Evolutionary conservation across 257 asterid genomes (phyloP), one percentile per base, ranked within the genome.

Genomic region (Solanum tarapatanum): DNA sequence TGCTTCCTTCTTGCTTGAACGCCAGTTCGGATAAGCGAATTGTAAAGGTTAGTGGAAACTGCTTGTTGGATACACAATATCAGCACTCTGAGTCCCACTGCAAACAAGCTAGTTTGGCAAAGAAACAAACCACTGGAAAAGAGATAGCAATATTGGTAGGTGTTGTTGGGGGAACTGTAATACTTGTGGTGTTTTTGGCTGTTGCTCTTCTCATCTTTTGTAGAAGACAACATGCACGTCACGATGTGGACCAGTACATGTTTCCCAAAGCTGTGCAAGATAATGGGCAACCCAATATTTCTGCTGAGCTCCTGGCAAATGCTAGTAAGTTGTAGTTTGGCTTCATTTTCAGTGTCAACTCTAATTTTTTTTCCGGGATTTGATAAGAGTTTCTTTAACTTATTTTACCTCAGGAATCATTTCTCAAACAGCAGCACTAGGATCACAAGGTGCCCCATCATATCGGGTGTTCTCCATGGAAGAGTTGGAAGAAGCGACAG

Each of bases 401-500:
- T 68, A 41, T 35, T 86, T 86, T 88, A 37, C 87, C 24, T 83
- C 92, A 94, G 98, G 94, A 91, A 88, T 87, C 76, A 89, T 93
- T 43, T 92, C 98, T 43, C 94, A 93, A 87, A 88, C 94, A 32
- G 89, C 92, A 10, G 93, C 92, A 88, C 35, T 93, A 80, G 91
- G 93, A 24, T 26, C 87, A 62, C 94, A 89, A 89, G 91, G 88
- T 8, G 30, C 89, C 9, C 94, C 93, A 9, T 62, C 91, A n/a
- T 93, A 92, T 82, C 94, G 93, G 12, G 39, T 88, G 70, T 94
- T 94, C 85, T 90, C 90, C 10, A 70, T 91, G 5, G 93, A 92
- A 10, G 98, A 94, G 94, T 87, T 94, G 26, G 89, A 90, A 89
- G 94, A 89, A 72, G 93, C 95, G n/a, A 94, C 95, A 70, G 87